phyloP scores from a whole-genome alignment of 768 basidiomycete genomes.

The Mycena indigotica region DNA sequence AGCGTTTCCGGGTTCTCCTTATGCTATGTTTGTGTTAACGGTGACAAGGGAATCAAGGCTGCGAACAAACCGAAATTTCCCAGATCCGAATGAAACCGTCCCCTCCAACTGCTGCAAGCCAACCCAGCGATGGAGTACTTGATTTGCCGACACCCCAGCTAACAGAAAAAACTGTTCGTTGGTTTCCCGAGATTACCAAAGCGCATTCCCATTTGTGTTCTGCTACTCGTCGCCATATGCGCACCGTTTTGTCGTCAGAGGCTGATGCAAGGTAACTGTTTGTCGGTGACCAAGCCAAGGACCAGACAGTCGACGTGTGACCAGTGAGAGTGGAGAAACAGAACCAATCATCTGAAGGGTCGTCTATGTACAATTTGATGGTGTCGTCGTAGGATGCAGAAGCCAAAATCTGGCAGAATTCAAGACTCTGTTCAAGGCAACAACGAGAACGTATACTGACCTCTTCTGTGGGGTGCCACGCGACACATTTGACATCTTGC shows the following conservation, averaged over 20 bases:
- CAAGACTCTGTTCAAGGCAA: background rate
- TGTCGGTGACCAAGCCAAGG: constrained; percentile 75
- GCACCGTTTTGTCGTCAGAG: constrained; percentile 82
- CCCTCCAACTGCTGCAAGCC: constrained; percentile 83
- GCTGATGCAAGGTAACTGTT: constrained; percentile 83
- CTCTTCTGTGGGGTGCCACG: constrained; percentile 96
- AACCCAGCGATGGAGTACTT: constrained; percentile 54
- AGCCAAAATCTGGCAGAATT: constrained; percentile 76
- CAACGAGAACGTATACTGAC: constrained; percentile 38
- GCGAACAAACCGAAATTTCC: constrained; percentile 64
- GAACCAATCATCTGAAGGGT: constrained; percentile 94
- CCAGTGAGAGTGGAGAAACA: constrained; percentile 80
- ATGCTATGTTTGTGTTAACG: constrained; percentile 22
- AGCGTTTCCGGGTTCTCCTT: constrained; percentile 24
- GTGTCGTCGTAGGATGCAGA: constrained; percentile 97
- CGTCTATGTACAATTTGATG: constrained; percentile 90
- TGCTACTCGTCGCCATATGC: constrained; percentile 77
- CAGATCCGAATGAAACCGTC: constrained; percentile 86
- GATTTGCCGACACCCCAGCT: constrained; percentile 62
- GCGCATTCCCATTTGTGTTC: constrained; percentile 67
- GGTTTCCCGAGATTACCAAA: constrained; percentile 62
- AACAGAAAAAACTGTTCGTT: constrained; percentile 78
- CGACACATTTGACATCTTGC: constrained; percentile 94
- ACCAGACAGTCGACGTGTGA: constrained; percentile 91
- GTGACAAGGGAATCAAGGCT: constrained; percentile 3